Conservation (phyloP, 176 grass and related monocot genomes). For the Saccharum spontaneum region DNA sequence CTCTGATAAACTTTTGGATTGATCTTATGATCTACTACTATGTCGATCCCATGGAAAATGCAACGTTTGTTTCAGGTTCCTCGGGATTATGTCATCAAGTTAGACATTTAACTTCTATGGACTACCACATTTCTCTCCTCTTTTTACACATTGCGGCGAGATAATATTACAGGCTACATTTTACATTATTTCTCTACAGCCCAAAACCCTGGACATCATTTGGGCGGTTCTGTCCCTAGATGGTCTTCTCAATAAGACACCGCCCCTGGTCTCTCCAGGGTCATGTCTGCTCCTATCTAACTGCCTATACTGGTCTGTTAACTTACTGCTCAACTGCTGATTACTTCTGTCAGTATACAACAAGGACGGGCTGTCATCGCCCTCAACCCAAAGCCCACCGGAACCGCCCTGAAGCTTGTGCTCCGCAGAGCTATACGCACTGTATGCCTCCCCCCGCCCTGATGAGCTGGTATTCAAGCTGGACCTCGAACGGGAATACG, state of each 20-base stretch:
- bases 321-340: constrained; percentile 40
- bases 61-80: neutral
- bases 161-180: constrained; percentile 50
- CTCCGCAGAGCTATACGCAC: neutral
- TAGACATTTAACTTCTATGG: constrained; percentile 8
- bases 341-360: constrained; percentile 59
- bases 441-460: neutral
- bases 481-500: constrained; percentile 34
- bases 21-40: neutral
- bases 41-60: neutral
- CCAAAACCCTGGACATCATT: constrained; percentile 63
- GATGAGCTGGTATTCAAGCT: constrained; percentile 49
- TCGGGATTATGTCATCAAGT: neutral
- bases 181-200: constrained; percentile 65
- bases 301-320: constrained; percentile 57
- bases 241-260: constrained; percentile 52
- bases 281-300: constrained; percentile 58
- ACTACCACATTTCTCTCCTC: constrained; percentile 27
- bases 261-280: constrained; percentile 38
- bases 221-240: constrained; percentile 52
- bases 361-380: constrained; percentile 30
- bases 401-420: constrained; percentile 14
- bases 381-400: constrained; percentile 20
- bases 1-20: too few relatives aligned
- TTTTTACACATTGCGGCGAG: constrained; percentile 44